phyloP scores from a whole-genome alignment of 805 yeast genomes.

The Candida hispaniensis region DNA sequence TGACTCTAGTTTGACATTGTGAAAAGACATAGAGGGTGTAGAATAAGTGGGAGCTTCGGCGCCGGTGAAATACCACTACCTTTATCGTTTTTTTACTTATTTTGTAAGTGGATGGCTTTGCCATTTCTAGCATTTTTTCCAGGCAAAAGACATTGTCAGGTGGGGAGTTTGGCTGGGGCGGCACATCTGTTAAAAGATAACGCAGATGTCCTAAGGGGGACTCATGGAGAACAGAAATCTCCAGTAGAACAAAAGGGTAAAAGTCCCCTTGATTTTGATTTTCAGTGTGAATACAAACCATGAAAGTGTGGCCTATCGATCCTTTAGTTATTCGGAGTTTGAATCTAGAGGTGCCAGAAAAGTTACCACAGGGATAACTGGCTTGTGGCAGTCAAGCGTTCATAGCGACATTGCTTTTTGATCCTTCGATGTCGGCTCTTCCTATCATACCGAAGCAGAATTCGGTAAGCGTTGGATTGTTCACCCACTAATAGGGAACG shows the following conservation, averaged over 20 bases:
- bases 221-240: conserved; percentile 40
- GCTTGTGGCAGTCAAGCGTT: conserved; percentile 42
- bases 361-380: too few relatives aligned
- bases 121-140: conserved; percentile 17
- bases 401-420: conserved; percentile 40
- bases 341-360: too few relatives aligned
- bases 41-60: conserved; percentile 38
- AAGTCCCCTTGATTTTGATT: conserved; percentile 38
- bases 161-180: conserved; percentile 33
- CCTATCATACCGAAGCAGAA: conserved; percentile 43
- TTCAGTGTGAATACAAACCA: conserved; percentile 39
- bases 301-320: conserved; percentile 42
- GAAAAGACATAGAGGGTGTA: conserved; percentile 33
- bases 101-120: conserved; percentile 1
- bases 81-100: conserved; percentile 28
- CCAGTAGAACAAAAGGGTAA: conserved; percentile 40
- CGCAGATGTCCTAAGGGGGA: conserved; percentile 39
- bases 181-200: conserved; percentile 30
- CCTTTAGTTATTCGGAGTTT: too few relatives aligned
- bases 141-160: conserved; percentile 35
- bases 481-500: conserved; percentile 19
- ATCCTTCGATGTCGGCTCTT: conserved; percentile 42
- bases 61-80: conserved; percentile 38
- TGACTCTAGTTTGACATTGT: conserved; percentile 38
- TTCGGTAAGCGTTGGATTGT: conserved; percentile 33